Evolutionary conservation across 2,329 filamentous ascomycete species (phyloP).

Genomic region (Trichoderma cornu-damae): DNA sequence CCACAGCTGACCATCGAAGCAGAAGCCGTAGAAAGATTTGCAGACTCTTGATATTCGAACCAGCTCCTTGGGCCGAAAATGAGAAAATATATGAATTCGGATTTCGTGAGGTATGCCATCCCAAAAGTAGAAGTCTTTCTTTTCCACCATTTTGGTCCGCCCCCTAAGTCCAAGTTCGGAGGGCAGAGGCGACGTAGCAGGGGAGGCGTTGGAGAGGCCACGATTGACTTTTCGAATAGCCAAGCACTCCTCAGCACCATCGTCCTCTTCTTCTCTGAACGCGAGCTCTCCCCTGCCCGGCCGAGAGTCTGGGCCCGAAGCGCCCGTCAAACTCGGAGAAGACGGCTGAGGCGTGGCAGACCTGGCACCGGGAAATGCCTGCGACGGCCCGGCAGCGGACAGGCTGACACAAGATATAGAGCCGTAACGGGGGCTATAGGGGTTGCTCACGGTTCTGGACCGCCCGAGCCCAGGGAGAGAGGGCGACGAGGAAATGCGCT

Average conservation of each 20-base stretch:
- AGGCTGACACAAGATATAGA: constrained; percentile 54
- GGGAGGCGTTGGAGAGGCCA: constrained; percentile 37
- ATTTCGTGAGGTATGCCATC: constrained; percentile 75
- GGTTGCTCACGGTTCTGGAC: constrained; percentile 61
- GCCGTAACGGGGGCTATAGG: constrained; percentile 51
- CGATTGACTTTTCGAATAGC: constrained; percentile 52
- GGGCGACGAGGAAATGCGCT: constrained; percentile 76
- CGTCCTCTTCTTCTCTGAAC: constrained; percentile 26
- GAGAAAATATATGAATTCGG: constrained; percentile 69
- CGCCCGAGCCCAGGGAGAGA: constrained; percentile 62
- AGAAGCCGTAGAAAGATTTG: constrained; percentile 72
- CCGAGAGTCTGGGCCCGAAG: constrained; percentile 37
- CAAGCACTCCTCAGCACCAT: constrained; percentile 44
- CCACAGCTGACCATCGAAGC: constrained; percentile 95
- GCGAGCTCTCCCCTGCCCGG: constrained; percentile 39
- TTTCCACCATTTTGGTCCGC: constrained; percentile 39
- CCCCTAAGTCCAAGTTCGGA: constrained; percentile 37
- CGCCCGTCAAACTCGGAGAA: constrained; percentile 35
- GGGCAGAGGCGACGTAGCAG: constrained; percentile 57
- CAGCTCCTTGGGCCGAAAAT: constrained; percentile 73
- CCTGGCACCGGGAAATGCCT: constrained; percentile 26
- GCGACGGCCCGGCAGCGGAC: constrained; percentile 34
- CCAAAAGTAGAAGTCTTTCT: constrained; percentile 63
- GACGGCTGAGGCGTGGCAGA: constrained; percentile 37
- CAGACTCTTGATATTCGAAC: constrained; percentile 72